Evolutionary conservation across 2,329 filamentous ascomycete genomes (phyloP).

Genomic region (Alternaria atra): DNA sequence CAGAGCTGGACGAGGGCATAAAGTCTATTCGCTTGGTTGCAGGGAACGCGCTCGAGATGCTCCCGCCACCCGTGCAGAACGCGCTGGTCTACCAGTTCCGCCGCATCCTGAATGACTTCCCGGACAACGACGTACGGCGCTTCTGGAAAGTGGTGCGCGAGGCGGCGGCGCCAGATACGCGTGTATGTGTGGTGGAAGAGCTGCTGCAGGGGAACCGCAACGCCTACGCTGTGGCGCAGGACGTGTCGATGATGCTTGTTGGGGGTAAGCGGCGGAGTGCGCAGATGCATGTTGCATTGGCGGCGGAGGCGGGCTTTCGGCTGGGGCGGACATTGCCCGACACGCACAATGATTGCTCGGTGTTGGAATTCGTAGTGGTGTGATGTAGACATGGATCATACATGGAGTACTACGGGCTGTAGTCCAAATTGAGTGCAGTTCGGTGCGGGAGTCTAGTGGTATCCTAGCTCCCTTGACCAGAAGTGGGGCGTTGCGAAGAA

Average conservation of each 20-base stretch:
- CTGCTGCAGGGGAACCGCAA: not conserved
- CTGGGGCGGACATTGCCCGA: not conserved
- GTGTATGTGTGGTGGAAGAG: not conserved
- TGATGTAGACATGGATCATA: not conserved
- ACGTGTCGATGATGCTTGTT: not conserved
- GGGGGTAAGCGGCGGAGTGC: slow-evolving; percentile 3
- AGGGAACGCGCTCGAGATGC: not conserved
- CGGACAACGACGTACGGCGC: not conserved
- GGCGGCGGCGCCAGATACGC: not conserved
- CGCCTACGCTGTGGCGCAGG: not conserved
- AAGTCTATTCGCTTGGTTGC: not conserved
- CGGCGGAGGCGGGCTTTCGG: not conserved
- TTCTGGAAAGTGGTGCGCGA: not conserved
- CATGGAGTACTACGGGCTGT: too few species aligned
- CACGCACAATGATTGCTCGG: slow-evolving; percentile 1
- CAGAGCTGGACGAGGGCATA: not conserved
- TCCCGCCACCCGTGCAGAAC: not conserved
- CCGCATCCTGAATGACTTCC: slow-evolving; percentile 1
- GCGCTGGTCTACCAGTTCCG: not conserved
- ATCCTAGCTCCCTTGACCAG: too few species aligned
- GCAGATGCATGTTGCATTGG: not conserved
- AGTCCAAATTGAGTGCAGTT: too few species aligned
- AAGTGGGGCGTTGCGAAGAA: too few species aligned
- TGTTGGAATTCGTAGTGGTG: not conserved
- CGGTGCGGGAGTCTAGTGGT: too few species aligned